phyloP scores from a whole-genome alignment of 257 asterid genomes.

The Solanum raphanifolium region DNA sequence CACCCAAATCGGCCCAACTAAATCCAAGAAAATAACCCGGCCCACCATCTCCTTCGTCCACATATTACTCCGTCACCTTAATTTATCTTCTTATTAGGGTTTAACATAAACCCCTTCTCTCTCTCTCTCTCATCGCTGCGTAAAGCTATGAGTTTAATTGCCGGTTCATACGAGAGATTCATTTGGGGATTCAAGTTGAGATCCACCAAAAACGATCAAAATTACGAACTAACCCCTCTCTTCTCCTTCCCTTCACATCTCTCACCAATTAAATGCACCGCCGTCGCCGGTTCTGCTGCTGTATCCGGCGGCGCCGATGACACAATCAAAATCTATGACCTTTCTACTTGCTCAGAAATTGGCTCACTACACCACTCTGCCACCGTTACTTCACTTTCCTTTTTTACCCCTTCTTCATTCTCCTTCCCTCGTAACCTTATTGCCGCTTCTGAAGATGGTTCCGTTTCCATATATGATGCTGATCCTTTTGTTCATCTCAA shows the following conservation, averaged over 20 bases:
- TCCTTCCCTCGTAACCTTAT: conserved; percentile 72
- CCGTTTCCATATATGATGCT: conserved; percentile 62
- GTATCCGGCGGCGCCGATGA: conserved; percentile 93
- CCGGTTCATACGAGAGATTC: conserved; percentile 95
- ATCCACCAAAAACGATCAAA: conserved; percentile 20
- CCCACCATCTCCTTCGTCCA: not conserved
- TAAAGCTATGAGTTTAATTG: conserved; percentile 51
- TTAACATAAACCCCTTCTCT: not conserved
- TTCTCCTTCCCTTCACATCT: conserved; percentile 96
- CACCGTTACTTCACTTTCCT: conserved; percentile 65
- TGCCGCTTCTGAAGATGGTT: conserved; percentile 63
- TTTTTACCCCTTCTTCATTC: conserved; percentile 55
- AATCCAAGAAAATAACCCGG: not conserved
- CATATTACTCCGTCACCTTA: not conserved
- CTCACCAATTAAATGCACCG: conserved; percentile 80
- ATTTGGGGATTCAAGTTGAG: conserved; percentile 81
- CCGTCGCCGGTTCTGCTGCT: conserved; percentile 73
- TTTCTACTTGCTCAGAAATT: conserved; percentile 63
- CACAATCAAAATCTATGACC: conserved; percentile 90
- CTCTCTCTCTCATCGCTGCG: not conserved
- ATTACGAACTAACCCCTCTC: conserved; percentile 37
- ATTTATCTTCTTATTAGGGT: not conserved
- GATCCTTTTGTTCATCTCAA: conserved; percentile 88
- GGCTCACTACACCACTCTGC: conserved; percentile 72
- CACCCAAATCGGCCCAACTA: not conserved